Conservation (phyloP, 2,329 filamentous ascomycete species). For the Alternaria tenuissima region DNA sequence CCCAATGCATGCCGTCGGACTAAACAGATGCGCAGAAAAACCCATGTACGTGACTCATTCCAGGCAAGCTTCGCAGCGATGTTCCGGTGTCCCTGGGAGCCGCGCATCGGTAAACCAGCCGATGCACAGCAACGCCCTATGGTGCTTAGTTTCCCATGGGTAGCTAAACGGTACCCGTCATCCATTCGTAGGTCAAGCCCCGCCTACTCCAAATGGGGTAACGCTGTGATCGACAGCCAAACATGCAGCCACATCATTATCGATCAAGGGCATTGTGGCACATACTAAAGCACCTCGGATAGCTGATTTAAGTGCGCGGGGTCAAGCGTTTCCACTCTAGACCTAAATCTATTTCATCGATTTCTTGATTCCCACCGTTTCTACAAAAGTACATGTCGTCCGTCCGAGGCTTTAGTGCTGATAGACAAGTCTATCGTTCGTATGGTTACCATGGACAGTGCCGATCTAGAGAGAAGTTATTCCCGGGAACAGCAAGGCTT, state of each 20-base stretch:
- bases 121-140: neutral
- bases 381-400: neutral
- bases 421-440: constrained; percentile 20
- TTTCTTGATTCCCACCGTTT: constrained; percentile 10
- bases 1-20: constrained; percentile 4
- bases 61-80: neutral
- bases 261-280: neutral
- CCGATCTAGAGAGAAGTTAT: constrained; percentile 46
- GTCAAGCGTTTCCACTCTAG: constrained; percentile 9
- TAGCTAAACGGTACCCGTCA: constrained; percentile 15
- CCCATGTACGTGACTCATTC: neutral
- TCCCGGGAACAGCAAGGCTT: constrained; percentile 45
- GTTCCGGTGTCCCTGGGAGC: neutral
- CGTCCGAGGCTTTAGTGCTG: neutral
- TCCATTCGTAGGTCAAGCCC: constrained; percentile 19
- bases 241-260: constrained; percentile 15
- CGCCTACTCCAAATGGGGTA: constrained; percentile 18
- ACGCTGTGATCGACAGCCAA: constrained; percentile 17
- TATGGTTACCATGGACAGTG: constrained; percentile 25
- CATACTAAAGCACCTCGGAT: constrained; percentile 18
- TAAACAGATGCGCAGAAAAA: neutral
- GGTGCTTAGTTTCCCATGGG: neutral
- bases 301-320: constrained; percentile 14
- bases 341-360: neutral
- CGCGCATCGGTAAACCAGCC: constrained; percentile 2